These are phyloP conservation scores for Scedosporium boydii DNA, from an alignment of 2,329 filamentous ascomycete genomes.

Conservation along the genomic window DNA sequence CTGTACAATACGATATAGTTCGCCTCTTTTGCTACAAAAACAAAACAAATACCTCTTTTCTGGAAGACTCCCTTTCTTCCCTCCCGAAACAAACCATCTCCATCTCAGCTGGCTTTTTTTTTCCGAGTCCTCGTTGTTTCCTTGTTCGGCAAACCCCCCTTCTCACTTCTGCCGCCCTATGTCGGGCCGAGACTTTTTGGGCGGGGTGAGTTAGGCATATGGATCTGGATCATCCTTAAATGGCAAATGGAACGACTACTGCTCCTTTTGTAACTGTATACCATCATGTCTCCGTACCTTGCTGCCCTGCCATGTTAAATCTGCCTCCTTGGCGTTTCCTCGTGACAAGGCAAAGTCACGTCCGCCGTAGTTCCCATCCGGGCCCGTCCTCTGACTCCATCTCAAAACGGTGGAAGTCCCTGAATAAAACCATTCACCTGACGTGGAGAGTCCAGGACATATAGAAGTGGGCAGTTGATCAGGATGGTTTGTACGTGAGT, in stretches of 20 bases:
- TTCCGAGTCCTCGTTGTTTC: background rate
- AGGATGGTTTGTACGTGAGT: too few species aligned
- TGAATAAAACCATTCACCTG: too few species aligned
- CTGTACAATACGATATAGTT: conserved; percentile 11
- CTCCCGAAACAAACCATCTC: background rate
- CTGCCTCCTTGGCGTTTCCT: background rate
- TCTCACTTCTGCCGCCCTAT: too few species aligned
- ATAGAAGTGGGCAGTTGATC: too few species aligned
- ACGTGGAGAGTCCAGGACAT: too few species aligned
- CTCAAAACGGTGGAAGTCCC: too few species aligned
- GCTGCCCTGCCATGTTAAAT: background rate
- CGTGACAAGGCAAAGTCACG: background rate
- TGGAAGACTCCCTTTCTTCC: background rate
- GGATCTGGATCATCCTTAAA: background rate
- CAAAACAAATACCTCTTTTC: background rate
- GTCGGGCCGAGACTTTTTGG: background rate
- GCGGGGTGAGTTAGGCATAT: background rate
- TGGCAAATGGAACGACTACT: background rate
- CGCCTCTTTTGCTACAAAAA: background rate
- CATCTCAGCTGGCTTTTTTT: background rate
- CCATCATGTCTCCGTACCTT: background rate
- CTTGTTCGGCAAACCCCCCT: background rate
- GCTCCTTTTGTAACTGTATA: background rate
- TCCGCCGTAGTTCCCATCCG: too few species aligned
- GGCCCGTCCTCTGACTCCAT: too few species aligned